Percentiles rank a stretch among this genome's conserved stretches.
Evolutionary conservation across 2,329 filamentous ascomycete species (phyloP).

Genomic region (Ceratocystiopsis sp.): DNA sequence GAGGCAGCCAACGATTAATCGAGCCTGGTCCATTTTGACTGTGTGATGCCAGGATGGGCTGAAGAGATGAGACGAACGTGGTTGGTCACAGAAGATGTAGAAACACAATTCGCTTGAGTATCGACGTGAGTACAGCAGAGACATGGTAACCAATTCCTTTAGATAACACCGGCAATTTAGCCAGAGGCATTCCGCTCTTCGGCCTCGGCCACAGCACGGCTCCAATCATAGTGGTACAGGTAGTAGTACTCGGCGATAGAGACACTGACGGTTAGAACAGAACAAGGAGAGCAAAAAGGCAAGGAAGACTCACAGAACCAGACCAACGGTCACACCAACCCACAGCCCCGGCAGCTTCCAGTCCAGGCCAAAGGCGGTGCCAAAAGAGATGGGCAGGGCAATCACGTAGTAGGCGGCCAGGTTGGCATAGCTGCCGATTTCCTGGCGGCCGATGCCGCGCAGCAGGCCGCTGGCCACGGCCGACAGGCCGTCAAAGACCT

Average conservation of each 20-base stretch:
- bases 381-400: constrained; percentile 70
- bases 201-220: constrained; percentile 34
- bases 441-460: constrained; percentile 72
- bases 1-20: too few species aligned
- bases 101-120: too few species aligned
- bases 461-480: constrained; percentile 71
- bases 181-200: constrained; percentile 27
- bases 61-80: too few species aligned
- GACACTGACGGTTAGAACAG: constrained; percentile 22
- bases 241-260: constrained; percentile 36
- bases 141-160: not conserved
- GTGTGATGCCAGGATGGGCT: too few species aligned
- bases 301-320: constrained; percentile 34
- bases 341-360: constrained; percentile 74
- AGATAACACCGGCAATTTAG: constrained; percentile 5
- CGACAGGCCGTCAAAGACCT: constrained; percentile 71
- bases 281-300: constrained; percentile 2
- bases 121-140: not conserved
- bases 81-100: too few species aligned
- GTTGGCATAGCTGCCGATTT: constrained; percentile 79
- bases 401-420: constrained; percentile 74
- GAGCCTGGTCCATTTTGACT: too few species aligned
- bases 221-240: constrained; percentile 34
- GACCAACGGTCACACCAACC: constrained; percentile 58
- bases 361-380: constrained; percentile 54